Percentiles rank a stretch among this genome's conserved stretches.
These are phyloP conservation scores for Zasmidium angulare DNA, from an alignment of 2,329 filamentous ascomycete genomes.

Conservation along the genomic window DNA sequence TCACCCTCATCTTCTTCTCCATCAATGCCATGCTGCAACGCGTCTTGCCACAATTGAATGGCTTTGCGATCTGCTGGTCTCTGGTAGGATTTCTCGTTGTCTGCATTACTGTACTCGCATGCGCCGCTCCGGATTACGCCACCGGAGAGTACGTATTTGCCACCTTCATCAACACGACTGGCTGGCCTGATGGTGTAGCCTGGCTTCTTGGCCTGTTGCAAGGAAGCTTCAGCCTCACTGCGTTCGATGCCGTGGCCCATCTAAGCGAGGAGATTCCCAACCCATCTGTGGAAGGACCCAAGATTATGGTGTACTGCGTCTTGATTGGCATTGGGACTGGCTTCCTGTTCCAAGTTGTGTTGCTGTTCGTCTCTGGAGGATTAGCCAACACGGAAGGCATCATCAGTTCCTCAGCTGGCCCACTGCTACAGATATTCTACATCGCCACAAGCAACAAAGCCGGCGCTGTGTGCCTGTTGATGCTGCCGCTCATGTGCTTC, in stretches of 20 bases:
- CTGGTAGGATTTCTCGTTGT: slow-evolving; percentile 68
- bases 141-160: slow-evolving; percentile 65
- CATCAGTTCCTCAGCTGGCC: slow-evolving; percentile 33
- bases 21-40: slow-evolving; percentile 66
- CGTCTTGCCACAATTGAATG: slow-evolving; percentile 64
- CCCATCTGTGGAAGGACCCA: slow-evolving; percentile 35
- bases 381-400: slow-evolving; percentile 46
- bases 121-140: slow-evolving; percentile 64
- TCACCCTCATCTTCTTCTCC: slow-evolving; percentile 62
- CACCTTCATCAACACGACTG: slow-evolving; percentile 61
- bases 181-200: slow-evolving; percentile 40
- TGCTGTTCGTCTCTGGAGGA: slow-evolving; percentile 37
- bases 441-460: slow-evolving; percentile 36
- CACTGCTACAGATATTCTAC: slow-evolving; percentile 36
- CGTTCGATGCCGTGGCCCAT: slow-evolving; percentile 55
- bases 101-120: slow-evolving; percentile 67
- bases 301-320: slow-evolving; percentile 40
- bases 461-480: slow-evolving; percentile 37
- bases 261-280: slow-evolving; percentile 45
- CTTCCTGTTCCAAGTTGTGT: slow-evolving; percentile 37
- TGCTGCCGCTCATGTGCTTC: slow-evolving; percentile 37
- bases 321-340: slow-evolving; percentile 38
- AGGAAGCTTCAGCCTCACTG: slow-evolving; percentile 39
- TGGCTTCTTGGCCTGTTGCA: slow-evolving; percentile 47
- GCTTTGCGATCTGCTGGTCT: slow-evolving; percentile 70